Evolutionary conservation across 805 yeast species (phyloP).

Genomic region (Schwanniomyces occidentalis): DNA sequence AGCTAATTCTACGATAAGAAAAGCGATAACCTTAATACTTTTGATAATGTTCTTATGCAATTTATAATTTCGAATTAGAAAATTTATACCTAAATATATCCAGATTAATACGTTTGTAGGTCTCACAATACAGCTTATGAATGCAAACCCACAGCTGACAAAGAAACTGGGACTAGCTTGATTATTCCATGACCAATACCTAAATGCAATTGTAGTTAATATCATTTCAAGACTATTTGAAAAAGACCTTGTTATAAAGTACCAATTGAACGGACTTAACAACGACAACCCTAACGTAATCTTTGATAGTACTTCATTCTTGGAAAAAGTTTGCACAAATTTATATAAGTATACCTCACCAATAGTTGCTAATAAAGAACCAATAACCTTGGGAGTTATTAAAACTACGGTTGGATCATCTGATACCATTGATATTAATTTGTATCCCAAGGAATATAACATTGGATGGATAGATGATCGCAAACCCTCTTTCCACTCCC

Average conservation of each 20-base stretch:
- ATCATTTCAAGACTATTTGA: conserved; percentile 80
- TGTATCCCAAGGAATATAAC: conserved; percentile 52
- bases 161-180: conserved; percentile 13
- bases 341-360: conserved; percentile 65
- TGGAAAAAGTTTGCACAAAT: conserved; percentile 43
- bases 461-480: conserved; percentile 82
- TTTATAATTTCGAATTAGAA: conserved; percentile 1
- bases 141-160: conserved; percentile 48
- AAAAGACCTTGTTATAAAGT: conserved; percentile 76
- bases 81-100: conserved; percentile 55
- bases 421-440: conserved; percentile 24
- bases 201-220: conserved; percentile 64
- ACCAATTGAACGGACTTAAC: conserved; percentile 79
- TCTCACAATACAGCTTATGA: conserved; percentile 66
- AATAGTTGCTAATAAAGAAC: conserved; percentile 66
- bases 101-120: conserved; percentile 86
- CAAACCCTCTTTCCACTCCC: conserved; percentile 88
- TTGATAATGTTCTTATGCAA: neutral
- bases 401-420: conserved; percentile 37
- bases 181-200: conserved; percentile 68
- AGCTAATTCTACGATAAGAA: conserved; percentile 20
- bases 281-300: conserved; percentile 52
- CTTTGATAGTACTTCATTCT: conserved; percentile 35
- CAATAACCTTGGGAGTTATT: conserved; percentile 63
- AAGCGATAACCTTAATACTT: conserved; percentile 11